Conservation (phyloP, 768 basidiomycete genomes). For the Tulasnella sp. region DNA sequence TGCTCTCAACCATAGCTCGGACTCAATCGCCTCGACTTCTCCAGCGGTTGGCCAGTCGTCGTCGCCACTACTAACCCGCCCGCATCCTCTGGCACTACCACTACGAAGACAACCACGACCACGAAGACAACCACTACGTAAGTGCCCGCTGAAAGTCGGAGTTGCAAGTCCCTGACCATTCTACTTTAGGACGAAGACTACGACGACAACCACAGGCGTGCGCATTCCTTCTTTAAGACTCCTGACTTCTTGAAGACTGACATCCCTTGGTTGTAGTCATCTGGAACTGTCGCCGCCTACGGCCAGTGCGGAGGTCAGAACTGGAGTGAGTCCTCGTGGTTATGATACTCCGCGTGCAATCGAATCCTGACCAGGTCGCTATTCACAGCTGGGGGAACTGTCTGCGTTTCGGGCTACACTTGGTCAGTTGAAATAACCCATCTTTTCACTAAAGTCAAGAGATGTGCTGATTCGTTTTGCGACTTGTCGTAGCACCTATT, state of each 20-base stretch:
- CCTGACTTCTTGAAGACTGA: not conserved
- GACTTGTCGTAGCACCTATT: not conserved
- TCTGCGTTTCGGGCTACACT: not conserved
- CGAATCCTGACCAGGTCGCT: not conserved
- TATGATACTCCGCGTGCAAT: not conserved
- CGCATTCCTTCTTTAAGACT: not conserved
- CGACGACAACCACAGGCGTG: not conserved
- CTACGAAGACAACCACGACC: not conserved
- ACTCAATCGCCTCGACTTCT: not conserved
- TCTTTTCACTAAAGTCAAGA: too few relatives aligned
- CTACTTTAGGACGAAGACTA: not conserved
- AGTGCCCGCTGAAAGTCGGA: not conserved
- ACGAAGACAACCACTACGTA: not conserved
- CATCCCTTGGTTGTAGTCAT: not conserved
- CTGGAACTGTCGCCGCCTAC: not conserved
- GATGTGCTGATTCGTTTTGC: not conserved
- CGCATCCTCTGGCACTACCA: not conserved
- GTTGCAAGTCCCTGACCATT: too few relatives aligned
- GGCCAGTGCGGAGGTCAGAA: not conserved
- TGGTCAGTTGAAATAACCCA: not conserved
- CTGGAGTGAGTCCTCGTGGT: not conserved
- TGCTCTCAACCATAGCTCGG: not conserved
- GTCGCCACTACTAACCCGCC: not conserved
- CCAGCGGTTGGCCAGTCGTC: not conserved
- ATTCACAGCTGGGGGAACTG: not conserved